Conservation (phyloP, 2,329 filamentous ascomycete genomes). For the Endocalyx cinctus region DNA sequence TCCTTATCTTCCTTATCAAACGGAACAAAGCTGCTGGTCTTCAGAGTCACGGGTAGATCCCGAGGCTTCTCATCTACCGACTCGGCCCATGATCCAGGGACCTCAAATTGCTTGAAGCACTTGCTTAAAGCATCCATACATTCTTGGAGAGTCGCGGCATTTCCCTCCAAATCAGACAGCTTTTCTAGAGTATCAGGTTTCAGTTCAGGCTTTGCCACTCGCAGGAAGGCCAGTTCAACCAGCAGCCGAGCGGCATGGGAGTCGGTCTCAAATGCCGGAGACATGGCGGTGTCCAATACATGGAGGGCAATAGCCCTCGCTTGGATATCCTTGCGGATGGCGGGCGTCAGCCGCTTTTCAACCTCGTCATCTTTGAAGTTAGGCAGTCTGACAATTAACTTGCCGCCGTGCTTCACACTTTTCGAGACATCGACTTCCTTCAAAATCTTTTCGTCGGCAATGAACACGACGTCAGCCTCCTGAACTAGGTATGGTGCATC, state of each 20-base stretch:
- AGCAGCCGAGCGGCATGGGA: constrained; percentile 59
- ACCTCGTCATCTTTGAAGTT: constrained; percentile 82
- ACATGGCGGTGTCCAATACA: constrained; percentile 67
- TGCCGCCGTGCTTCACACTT: constrained; percentile 65
- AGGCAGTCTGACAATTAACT: constrained; percentile 70
- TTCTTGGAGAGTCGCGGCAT: constrained; percentile 46
- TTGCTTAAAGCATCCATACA: constrained; percentile 64
- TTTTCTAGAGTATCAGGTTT: constrained; percentile 61
- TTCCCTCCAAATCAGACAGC: constrained; percentile 55
- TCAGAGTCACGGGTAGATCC: constrained; percentile 59
- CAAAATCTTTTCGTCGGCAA: constrained; percentile 76
- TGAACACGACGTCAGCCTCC: constrained; percentile 71
- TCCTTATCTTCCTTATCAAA: constrained; percentile 76
- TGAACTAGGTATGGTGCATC: constrained; percentile 80
- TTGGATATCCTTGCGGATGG: constrained; percentile 66
- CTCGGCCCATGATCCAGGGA: constrained; percentile 77
- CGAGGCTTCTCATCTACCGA: constrained; percentile 53
- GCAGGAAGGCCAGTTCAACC: constrained; percentile 78
- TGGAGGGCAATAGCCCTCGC: constrained; percentile 68
- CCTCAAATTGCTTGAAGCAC: constrained; percentile 66
- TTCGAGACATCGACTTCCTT: constrained; percentile 71
- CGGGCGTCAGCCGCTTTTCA: constrained; percentile 75
- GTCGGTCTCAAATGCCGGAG: constrained; percentile 64
- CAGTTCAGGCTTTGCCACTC: constrained; percentile 64
- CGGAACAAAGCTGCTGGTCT: constrained; percentile 74